Conservation (phyloP, 441 rosid species). For the Breynia disticha region DNA sequence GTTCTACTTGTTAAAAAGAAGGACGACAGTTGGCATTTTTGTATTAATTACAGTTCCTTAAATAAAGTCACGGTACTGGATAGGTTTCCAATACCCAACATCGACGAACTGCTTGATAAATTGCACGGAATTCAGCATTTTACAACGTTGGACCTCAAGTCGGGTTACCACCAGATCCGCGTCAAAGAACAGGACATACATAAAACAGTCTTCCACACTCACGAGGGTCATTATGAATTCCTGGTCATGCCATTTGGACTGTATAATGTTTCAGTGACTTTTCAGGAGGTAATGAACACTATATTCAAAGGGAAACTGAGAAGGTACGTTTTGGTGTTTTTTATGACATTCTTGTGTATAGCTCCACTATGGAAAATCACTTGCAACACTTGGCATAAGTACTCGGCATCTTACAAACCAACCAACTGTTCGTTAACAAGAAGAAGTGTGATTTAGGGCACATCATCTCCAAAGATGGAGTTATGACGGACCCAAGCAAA, state of each 20-base stretch:
- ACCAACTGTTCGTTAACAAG: not conserved
- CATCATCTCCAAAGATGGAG: not conserved
- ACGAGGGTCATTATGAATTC: not conserved
- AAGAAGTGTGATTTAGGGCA: not conserved
- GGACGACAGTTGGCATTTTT: not conserved
- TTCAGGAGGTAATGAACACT: not conserved
- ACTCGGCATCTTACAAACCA: not conserved
- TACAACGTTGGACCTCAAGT: not conserved
- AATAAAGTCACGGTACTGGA: not conserved
- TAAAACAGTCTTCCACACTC: not conserved
- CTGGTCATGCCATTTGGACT: constrained; percentile 1
- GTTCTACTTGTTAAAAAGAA: not conserved
- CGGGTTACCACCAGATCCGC: not conserved
- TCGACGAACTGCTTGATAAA: not conserved
- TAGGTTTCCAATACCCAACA: not conserved
- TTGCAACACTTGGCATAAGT: not conserved
- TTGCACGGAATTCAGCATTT: not conserved
- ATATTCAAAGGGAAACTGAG: not conserved
- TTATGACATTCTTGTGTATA: not conserved
- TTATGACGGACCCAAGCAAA: not conserved
- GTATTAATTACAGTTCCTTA: not conserved
- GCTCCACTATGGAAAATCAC: not conserved
- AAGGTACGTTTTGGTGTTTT: not conserved
- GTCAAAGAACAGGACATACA: not conserved
- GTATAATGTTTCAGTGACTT: not conserved